A percentile compares a stretch with the other conserved stretches of the same genome.
phyloP scores from a whole-genome alignment of 192 early-diverging fungal genomes.

The Gryganskiella cystojenkinii region DNA sequence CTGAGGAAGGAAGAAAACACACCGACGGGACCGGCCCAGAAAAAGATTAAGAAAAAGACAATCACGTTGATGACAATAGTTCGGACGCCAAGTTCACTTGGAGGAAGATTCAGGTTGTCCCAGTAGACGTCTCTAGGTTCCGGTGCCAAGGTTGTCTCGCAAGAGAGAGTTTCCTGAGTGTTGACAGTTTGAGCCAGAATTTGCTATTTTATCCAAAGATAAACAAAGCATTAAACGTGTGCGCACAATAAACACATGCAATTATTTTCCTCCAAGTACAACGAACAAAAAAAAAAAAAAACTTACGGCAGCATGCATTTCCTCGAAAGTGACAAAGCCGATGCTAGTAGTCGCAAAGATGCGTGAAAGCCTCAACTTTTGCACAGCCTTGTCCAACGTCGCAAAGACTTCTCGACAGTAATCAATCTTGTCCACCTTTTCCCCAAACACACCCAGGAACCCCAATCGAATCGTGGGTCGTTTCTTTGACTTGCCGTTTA shows the following conservation, averaged over 20 bases:
- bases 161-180: conserved; percentile 72
- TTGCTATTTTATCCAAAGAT: conserved; percentile 45
- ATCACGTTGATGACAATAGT: conserved; percentile 63
- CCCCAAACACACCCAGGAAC: conserved; percentile 61
- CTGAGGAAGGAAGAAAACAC: conserved; percentile 73
- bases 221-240: no score
- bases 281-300: not conserved
- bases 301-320: conserved; percentile 72
- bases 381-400: conserved; percentile 63
- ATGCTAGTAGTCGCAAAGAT: conserved; percentile 65
- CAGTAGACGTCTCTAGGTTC: conserved; percentile 84
- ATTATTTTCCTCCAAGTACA: no score
- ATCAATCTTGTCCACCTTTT: conserved; percentile 74
- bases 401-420: conserved; percentile 68
- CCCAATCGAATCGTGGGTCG: conserved; percentile 59
- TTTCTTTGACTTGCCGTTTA: conserved; percentile 4
- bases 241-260: no score
- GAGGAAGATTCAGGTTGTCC: conserved; percentile 76
- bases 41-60: conserved; percentile 74
- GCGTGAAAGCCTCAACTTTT: conserved; percentile 58
- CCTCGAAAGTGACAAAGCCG: conserved; percentile 84
- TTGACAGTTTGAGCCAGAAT: conserved; percentile 75
- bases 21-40: conserved; percentile 78
- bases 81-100: conserved; percentile 63
- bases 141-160: conserved; percentile 72